Evolutionary conservation across 2,329 filamentous ascomycete genomes (phyloP).

Genomic region (Drechmeria coniospora): DNA sequence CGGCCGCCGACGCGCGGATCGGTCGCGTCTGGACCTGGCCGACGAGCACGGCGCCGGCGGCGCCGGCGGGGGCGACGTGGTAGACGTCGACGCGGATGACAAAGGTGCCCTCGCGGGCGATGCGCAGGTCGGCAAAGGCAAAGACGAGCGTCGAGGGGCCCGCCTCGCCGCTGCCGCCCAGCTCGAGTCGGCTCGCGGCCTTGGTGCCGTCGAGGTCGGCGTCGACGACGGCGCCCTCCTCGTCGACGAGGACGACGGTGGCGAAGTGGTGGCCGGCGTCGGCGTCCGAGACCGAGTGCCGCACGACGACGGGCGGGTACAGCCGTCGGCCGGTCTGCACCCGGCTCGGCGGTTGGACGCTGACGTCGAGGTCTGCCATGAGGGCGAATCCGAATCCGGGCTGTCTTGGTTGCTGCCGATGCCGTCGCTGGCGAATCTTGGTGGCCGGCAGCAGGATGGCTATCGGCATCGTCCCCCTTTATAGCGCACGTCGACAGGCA

Average conservation of each 20-base stretch:
- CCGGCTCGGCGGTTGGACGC: slow-evolving; percentile 11
- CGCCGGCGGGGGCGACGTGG: slow-evolving; percentile 6
- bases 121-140: slow-evolving; percentile 11
- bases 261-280: slow-evolving; percentile 12
- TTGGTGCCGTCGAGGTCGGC: slow-evolving; percentile 8
- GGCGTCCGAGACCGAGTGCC: slow-evolving; percentile 2
- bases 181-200: slow-evolving; percentile 6
- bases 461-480: too few relatives aligned
- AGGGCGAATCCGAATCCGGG: neutral
- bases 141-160: slow-evolving; percentile 9
- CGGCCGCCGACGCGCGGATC: slow-evolving; percentile 6
- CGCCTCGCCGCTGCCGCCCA: slow-evolving; percentile 1
- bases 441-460: too few relatives aligned
- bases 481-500: too few relatives aligned
- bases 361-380: slow-evolving; percentile 7
- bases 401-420: neutral
- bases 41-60: slow-evolving; percentile 4
- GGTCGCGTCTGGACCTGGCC: slow-evolving; percentile 6
- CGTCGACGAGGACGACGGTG: slow-evolving; percentile 10
- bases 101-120: slow-evolving; percentile 10
- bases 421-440: neutral
- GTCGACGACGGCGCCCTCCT: slow-evolving; percentile 6
- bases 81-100: slow-evolving; percentile 15
- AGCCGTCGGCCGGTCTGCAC: slow-evolving; percentile 7
- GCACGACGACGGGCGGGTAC: slow-evolving; percentile 9